Percentiles rank a stretch among this genome's conserved stretches.
phyloP scores from a whole-genome alignment of 1,139 yeast species.

The Yamadazyma blattariae region DNA sequence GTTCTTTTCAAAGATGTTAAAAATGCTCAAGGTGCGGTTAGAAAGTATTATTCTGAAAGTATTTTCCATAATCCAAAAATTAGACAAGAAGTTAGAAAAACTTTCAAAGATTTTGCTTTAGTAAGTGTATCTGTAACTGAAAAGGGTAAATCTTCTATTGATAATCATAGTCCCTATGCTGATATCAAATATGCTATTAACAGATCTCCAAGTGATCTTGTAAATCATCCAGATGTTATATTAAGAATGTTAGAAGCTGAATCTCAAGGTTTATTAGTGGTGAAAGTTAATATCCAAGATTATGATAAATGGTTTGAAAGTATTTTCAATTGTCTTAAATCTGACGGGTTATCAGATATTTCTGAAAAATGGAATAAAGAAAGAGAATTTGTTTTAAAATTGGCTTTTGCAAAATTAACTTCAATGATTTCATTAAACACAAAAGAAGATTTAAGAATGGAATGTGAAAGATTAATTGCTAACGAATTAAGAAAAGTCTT shows the following conservation, averaged over 20 bases:
- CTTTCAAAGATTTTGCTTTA: slow-evolving; percentile 64
- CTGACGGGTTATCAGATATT: slow-evolving; percentile 81
- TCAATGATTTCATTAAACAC: slow-evolving; percentile 71
- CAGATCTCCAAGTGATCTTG: slow-evolving; percentile 72
- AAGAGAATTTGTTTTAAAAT: slow-evolving; percentile 63
- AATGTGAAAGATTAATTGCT: slow-evolving; percentile 70
- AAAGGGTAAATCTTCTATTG: slow-evolving; percentile 81
- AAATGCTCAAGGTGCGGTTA: slow-evolving; percentile 71
- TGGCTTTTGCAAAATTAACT: slow-evolving; percentile 67
- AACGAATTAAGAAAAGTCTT: slow-evolving; percentile 69
- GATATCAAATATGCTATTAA: slow-evolving; percentile 90
- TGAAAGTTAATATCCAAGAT: slow-evolving; percentile 46
- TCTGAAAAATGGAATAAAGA: slow-evolving; percentile 81
- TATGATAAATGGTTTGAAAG: slow-evolving; percentile 44
- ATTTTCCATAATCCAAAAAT: slow-evolving; percentile 79
- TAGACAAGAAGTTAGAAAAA: slow-evolving; percentile 70
- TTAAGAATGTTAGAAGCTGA: slow-evolving; percentile 94
- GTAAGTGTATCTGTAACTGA: slow-evolving; percentile 80
- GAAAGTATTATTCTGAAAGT: slow-evolving; percentile 75
- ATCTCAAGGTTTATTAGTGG: slow-evolving; percentile 51
- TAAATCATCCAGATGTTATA: slow-evolving; percentile 72
- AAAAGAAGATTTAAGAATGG: slow-evolving; percentile 78
- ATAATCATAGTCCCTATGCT: slow-evolving; percentile 75
- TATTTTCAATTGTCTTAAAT: slow-evolving; percentile 59
- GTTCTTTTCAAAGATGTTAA: slow-evolving; percentile 57